phyloP scores from a whole-genome alignment of 768 basidiomycete species.

The Boletales sp. region DNA sequence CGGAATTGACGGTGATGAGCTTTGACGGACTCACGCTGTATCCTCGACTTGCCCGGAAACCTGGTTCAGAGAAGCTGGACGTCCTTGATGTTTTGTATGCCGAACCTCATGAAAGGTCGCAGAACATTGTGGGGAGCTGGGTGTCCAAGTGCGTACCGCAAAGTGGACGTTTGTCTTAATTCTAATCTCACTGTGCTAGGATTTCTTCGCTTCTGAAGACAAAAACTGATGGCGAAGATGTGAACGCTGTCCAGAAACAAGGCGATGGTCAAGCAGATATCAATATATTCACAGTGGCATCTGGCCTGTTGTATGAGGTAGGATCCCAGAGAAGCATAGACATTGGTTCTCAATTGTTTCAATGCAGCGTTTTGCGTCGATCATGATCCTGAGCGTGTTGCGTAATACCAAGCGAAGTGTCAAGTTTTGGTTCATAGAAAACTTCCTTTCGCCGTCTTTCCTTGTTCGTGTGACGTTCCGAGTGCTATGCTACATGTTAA shows the following conservation, averaged over 20 bases:
- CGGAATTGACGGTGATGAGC: slow-evolving; percentile 76
- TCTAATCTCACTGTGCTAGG: slow-evolving; percentile 23
- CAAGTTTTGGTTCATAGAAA: slow-evolving; percentile 99
- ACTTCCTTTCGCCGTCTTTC: slow-evolving; percentile 98
- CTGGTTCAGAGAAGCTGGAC: slow-evolving; percentile 80
- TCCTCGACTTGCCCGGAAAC: slow-evolving; percentile 64
- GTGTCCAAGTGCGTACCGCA: slow-evolving; percentile 45
- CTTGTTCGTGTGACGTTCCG: slow-evolving; percentile 48
- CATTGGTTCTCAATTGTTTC: slow-evolving; percentile 1
- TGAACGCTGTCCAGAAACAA: slow-evolving; percentile 23
- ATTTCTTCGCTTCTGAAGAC: slow-evolving; percentile 43
- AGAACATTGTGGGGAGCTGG: slow-evolving; percentile 45
- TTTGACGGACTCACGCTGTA: slow-evolving; percentile 91
- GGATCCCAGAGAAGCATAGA: slow-evolving; percentile 1
- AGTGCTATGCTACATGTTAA: background rate
- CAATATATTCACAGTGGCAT: slow-evolving; percentile 99
- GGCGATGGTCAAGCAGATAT: slow-evolving; percentile 72
- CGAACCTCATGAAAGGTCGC: slow-evolving; percentile 27
- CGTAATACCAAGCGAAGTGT: slow-evolving; percentile 91
- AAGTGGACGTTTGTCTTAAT: background rate
- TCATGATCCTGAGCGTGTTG: slow-evolving; percentile 97
- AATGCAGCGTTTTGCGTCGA: slow-evolving; percentile 86
- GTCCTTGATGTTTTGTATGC: slow-evolving; percentile 55
- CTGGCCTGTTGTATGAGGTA: slow-evolving; percentile 94
- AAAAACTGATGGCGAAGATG: slow-evolving; percentile 21